A percentile compares a stretch with the other conserved stretches of the same genome.
These are phyloP conservation scores for Scheffersomyces coipomensis DNA, from an alignment of 805 yeast species.

Conservation along the genomic window DNA sequence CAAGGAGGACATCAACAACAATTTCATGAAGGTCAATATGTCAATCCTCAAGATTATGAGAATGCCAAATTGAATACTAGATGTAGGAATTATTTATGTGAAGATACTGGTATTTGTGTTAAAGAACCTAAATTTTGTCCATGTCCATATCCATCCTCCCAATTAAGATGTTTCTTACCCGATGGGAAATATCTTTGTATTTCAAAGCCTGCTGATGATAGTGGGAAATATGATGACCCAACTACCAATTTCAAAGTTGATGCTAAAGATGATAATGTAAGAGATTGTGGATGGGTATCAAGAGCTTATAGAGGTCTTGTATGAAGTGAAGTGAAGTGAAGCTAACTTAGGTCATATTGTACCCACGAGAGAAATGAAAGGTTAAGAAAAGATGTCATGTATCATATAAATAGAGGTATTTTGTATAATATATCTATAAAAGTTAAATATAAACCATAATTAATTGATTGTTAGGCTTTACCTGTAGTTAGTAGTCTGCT, in stretches of 20 bases:
- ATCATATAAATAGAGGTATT: too few relatives aligned
- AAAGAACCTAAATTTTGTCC: constrained; percentile 72
- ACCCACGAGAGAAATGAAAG: too few relatives aligned
- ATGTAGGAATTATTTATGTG: constrained; percentile 75
- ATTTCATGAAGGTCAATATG: constrained; percentile 21
- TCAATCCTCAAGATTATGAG: constrained; percentile 37
- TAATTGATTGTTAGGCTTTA: too few relatives aligned
- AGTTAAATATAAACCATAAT: too few relatives aligned
- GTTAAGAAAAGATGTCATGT: too few relatives aligned
- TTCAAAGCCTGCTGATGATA: constrained; percentile 65
- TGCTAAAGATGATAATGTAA: constrained; percentile 47
- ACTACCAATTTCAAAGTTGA: constrained; percentile 48
- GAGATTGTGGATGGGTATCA: constrained; percentile 86
- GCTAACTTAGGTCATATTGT: too few relatives aligned
- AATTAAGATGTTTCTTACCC: constrained; percentile 77
- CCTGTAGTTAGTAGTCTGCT: too few relatives aligned
- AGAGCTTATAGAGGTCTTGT: constrained; percentile 62
- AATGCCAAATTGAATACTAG: constrained; percentile 33
- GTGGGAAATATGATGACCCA: constrained; percentile 32
- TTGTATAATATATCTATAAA: too few relatives aligned
- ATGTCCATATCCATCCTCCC: constrained; percentile 85
- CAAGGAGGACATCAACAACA: constrained; percentile 17
- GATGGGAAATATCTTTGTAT: constrained; percentile 73
- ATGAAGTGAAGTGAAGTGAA: too few relatives aligned
- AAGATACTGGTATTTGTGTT: constrained; percentile 81